A percentile compares a stretch with the other conserved stretches of the same genome.
These are phyloP conservation scores for Neurospora sp. DNA, from an alignment of 495 filamentous ascomycete genomes.

Conservation along the genomic window DNA sequence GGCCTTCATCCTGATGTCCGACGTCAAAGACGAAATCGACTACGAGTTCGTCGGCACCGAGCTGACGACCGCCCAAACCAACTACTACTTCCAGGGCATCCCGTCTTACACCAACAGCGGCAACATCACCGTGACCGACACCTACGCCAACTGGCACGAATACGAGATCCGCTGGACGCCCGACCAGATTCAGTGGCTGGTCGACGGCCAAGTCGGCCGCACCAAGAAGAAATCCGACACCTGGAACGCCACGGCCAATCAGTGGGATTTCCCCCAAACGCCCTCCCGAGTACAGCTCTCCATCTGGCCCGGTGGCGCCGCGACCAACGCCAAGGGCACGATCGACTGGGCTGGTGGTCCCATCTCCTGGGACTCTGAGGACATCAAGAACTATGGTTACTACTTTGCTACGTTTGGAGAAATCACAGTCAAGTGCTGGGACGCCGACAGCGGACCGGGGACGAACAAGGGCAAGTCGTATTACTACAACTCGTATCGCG, in stretches of 20 bases:
- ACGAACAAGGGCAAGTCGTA: conserved; percentile 61
- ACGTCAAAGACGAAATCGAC: conserved; percentile 97
- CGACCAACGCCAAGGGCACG: conserved; percentile 72
- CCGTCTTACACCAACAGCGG: conserved; percentile 64
- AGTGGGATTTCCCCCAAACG: conserved; percentile 85
- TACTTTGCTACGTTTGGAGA: conserved; percentile 78
- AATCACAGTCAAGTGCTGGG: conserved; percentile 75
- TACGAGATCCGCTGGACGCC: conserved; percentile 93
- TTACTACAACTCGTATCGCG: conserved; percentile 55
- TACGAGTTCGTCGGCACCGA: conserved; percentile 88
- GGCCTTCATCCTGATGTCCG: conserved; percentile 87
- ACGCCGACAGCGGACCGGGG: conserved; percentile 48
- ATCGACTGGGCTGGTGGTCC: conserved; percentile 84
- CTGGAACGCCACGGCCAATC: conserved; percentile 73
- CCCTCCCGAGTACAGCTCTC: conserved; percentile 91
- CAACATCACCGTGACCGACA: conserved; percentile 64
- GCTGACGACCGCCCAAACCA: conserved; percentile 70
- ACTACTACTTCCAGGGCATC: conserved; percentile 95
- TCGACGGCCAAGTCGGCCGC: conserved; percentile 71
- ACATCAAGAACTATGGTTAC: conserved; percentile 77
- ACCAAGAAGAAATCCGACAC: conserved; percentile 65
- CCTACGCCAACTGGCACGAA: conserved; percentile 71
- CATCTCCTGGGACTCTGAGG: conserved; percentile 75
- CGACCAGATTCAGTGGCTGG: conserved; percentile 71
- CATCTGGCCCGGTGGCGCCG: conserved; percentile 84